Evolutionary conservation across 2,329 filamentous ascomycete species (phyloP).

Genomic region (Fonsecaea monophora): DNA sequence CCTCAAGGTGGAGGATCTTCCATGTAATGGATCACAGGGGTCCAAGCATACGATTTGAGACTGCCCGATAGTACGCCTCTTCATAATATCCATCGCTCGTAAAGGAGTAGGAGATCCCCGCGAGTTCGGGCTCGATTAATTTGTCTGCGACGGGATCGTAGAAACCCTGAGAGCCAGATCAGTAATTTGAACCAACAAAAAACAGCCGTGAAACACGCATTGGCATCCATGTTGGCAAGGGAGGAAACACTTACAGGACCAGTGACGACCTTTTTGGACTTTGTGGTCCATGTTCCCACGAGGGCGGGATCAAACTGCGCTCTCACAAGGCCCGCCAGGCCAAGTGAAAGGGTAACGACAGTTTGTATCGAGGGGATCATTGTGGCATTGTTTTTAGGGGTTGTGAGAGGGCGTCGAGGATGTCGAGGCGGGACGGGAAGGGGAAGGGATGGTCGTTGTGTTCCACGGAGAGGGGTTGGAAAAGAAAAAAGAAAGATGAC

Average conservation of each 20-base stretch:
- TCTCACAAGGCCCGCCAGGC: conserved; percentile 28
- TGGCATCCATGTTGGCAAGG: not conserved
- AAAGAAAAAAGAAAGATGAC: conserved; percentile 18
- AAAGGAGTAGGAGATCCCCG: conserved; percentile 78
- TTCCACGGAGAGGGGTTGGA: not conserved
- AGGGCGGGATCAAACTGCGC: conserved; percentile 50
- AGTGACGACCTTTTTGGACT: conserved; percentile 71
- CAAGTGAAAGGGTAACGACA: conserved; percentile 27
- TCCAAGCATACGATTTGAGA: conserved; percentile 68
- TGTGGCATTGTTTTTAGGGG: conserved; percentile 28
- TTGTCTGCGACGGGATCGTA: conserved; percentile 71
- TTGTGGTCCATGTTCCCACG: conserved; percentile 75
- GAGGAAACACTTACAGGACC: conserved; percentile 64
- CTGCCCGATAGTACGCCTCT: conserved; percentile 71
- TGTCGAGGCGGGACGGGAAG: not conserved
- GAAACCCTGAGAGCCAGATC: conserved; percentile 62
- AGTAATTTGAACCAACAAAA: not conserved
- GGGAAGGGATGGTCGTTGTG: not conserved
- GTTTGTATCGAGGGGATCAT: conserved; percentile 35
- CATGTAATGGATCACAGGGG: not conserved
- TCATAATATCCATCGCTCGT: conserved; percentile 71
- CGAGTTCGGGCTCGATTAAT: conserved; percentile 69
- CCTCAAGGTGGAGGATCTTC: not conserved
- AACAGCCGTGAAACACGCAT: not conserved
- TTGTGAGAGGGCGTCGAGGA: conserved; percentile 1